A percentile compares a stretch with the other conserved stretches of the same genome.
Conservation (phyloP, 495 filamentous ascomycete genomes). For the Penicillium fimorum region DNA sequence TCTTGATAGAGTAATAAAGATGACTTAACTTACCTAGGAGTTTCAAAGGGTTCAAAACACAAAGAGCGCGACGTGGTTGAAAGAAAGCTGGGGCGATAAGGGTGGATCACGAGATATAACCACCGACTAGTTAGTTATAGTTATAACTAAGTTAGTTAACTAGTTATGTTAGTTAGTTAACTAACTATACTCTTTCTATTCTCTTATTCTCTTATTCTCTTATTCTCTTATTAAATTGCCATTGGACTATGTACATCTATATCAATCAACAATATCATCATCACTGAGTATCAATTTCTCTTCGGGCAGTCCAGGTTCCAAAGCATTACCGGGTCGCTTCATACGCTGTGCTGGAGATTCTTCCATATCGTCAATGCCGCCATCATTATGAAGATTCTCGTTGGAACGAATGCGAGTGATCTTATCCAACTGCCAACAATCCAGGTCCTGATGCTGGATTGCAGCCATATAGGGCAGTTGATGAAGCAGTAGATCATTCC, state of each 20-base stretch:
- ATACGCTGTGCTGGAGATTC: slow-evolving; percentile 20
- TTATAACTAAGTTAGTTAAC: too few species aligned
- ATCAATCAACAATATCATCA: slow-evolving; percentile 92
- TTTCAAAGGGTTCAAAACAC: neutral
- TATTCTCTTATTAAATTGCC: neutral
- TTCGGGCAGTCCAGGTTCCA: slow-evolving; percentile 26
- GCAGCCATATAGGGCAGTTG: slow-evolving; percentile 79
- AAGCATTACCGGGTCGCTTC: slow-evolving; percentile 7
- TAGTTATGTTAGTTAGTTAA: too few species aligned
- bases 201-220: too few species aligned
- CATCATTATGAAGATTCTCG: slow-evolving; percentile 37
- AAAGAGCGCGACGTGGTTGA: neutral
- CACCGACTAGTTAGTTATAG: too few species aligned
- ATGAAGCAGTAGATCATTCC: slow-evolving; percentile 74
- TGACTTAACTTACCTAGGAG: neutral
- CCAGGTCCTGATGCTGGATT: slow-evolving; percentile 41
- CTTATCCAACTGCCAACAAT: slow-evolving; percentile 57
- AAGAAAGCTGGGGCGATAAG: slow-evolving; percentile 6
- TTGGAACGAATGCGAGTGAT: slow-evolving; percentile 60
- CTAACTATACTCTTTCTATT: neutral
- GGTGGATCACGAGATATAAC: neutral
- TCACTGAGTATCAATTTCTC: slow-evolving; percentile 78
- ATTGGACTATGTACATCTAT: slow-evolving; percentile 1
- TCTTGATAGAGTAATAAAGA: too few species aligned
- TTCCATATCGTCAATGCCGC: slow-evolving; percentile 45